Conservation (phyloP, 1,139 yeast genomes). For the Cylindricascospora bacillispora region DNA sequence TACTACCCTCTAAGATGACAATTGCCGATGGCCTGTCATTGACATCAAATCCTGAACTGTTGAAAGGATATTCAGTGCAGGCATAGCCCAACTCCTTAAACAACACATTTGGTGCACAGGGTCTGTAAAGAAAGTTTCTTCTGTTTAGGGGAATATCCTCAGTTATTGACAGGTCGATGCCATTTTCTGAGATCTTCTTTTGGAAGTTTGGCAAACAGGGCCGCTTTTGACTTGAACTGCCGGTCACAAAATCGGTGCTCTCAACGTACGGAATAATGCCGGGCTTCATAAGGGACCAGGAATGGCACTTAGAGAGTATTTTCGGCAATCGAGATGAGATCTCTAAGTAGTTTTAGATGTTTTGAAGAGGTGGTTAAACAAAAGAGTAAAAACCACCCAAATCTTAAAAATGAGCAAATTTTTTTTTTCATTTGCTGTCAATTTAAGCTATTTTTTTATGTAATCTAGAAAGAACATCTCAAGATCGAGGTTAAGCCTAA, state of each 20-base stretch:
- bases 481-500: too few relatives aligned
- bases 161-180: conserved; percentile 8
- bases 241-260: conserved; percentile 15
- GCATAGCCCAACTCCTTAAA: conserved; percentile 53
- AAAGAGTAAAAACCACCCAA: too few relatives aligned
- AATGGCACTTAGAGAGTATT: too few relatives aligned
- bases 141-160: conserved; percentile 74
- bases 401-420: too few relatives aligned
- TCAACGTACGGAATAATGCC: conserved; percentile 22
- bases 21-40: conserved; percentile 64
- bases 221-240: conserved; percentile 3
- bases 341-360: too few relatives aligned
- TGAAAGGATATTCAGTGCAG: conserved; percentile 67
- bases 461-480: too few relatives aligned
- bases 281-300: conserved; percentile 15
- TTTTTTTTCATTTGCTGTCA: too few relatives aligned
- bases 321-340: too few relatives aligned
- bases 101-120: conserved; percentile 61
- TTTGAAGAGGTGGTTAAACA: too few relatives aligned
- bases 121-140: conserved; percentile 70
- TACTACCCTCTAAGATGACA: conserved; percentile 32
- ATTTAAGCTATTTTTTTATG: too few relatives aligned
- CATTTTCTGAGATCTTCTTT: conserved; percentile 4
- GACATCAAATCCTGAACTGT: conserved; percentile 44
- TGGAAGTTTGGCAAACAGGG: conserved; percentile 12